Evolutionary conservation across 768 basidiomycete species (phyloP).

Genomic region (Suillus spraguei): DNA sequence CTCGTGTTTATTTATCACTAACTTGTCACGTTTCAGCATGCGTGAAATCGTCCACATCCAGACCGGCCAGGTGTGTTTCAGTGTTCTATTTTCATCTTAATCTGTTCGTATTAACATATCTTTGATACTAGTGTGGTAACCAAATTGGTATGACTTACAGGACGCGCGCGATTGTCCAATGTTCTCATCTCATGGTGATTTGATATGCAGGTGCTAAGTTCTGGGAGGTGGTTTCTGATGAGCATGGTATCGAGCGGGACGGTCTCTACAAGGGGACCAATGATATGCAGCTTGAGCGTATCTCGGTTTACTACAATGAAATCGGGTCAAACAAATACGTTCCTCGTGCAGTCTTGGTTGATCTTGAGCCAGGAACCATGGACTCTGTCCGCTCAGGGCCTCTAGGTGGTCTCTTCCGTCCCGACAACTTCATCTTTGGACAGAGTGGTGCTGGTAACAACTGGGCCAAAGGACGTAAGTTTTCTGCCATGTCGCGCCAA

Average conservation of each 20-base stretch:
- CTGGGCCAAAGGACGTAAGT: slow-evolving; percentile 99
- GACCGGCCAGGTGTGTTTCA: slow-evolving; percentile 84
- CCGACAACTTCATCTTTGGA: slow-evolving; percentile 98
- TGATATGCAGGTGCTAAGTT: slow-evolving; percentile 76
- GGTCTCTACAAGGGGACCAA: slow-evolving; percentile 92
- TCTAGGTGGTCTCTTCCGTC: slow-evolving; percentile 91
- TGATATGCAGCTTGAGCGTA: slow-evolving; percentile 96
- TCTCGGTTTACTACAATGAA: slow-evolving; percentile 98
- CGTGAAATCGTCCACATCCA: slow-evolving; percentile 99
- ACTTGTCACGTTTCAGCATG: slow-evolving; percentile 60
- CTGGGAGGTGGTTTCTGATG: slow-evolving; percentile 98
- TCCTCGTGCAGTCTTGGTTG: slow-evolving; percentile 95
- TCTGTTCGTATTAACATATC: slow-evolving; percentile 31
- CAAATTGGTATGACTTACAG: slow-evolving; percentile 78
- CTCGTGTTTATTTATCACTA: slow-evolving; percentile 24
- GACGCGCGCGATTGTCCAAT: slow-evolving; percentile 21
- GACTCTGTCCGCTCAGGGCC: slow-evolving; percentile 90
- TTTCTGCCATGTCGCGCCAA: not conserved
- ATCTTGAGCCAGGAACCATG: slow-evolving; percentile 98
- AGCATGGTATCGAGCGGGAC: slow-evolving; percentile 95
- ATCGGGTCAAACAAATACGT: slow-evolving; percentile 96
- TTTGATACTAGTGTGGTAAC: slow-evolving; percentile 85
- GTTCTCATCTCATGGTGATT: slow-evolving; percentile 22
- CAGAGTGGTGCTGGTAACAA: slow-evolving; percentile 99
- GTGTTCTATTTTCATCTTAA: slow-evolving; percentile 4